A percentile compares a stretch with the other conserved stretches of the same genome.
phyloP scores from a whole-genome alignment of 164 flowering plant genomes.

The Magnolia officinalis region DNA sequence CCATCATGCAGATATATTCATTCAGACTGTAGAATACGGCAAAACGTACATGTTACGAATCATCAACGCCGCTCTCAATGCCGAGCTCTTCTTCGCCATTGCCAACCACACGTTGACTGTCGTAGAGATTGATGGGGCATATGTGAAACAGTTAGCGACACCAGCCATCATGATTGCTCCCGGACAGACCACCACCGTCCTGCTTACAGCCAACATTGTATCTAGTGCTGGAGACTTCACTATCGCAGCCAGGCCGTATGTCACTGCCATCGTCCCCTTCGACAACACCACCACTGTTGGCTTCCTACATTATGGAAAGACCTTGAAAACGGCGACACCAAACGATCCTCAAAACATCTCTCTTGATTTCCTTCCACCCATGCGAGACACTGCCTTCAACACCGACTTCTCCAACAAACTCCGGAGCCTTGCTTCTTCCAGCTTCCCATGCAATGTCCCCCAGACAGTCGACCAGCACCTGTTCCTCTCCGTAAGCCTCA shows the following conservation, averaged over 20 bases:
- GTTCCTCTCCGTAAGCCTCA: conserved; percentile 35
- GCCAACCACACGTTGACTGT: conserved; percentile 37
- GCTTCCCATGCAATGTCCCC: conserved; percentile 48
- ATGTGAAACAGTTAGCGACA: conserved; percentile 31
- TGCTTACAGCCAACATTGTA: conserved; percentile 28
- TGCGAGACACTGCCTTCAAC: conserved; percentile 41
- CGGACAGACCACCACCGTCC: conserved; percentile 34
- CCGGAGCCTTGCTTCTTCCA: conserved; percentile 33
- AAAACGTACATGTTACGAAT: conserved; percentile 56
- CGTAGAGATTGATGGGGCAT: conserved; percentile 31
- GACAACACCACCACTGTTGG: conserved; percentile 42
- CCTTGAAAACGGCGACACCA: neutral
- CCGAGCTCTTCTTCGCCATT: conserved; percentile 37
- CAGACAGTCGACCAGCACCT: conserved; percentile 32
- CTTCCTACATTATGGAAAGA: conserved; percentile 30
- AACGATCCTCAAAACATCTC: neutral
- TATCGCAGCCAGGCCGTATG: conserved; percentile 46
- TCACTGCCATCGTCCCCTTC: conserved; percentile 37
- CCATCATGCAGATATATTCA: conserved; percentile 40
- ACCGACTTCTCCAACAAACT: conserved; percentile 23
- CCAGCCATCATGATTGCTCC: conserved; percentile 30
- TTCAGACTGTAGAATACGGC: conserved; percentile 35
- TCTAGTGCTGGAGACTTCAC: conserved; percentile 21
- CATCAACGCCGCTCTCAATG: conserved; percentile 55
- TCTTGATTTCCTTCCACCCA: conserved; percentile 30